These are phyloP conservation scores for Penicillium cosmopolitanum DNA, from an alignment of 495 filamentous ascomycete genomes.

Conservation along the genomic window DNA sequence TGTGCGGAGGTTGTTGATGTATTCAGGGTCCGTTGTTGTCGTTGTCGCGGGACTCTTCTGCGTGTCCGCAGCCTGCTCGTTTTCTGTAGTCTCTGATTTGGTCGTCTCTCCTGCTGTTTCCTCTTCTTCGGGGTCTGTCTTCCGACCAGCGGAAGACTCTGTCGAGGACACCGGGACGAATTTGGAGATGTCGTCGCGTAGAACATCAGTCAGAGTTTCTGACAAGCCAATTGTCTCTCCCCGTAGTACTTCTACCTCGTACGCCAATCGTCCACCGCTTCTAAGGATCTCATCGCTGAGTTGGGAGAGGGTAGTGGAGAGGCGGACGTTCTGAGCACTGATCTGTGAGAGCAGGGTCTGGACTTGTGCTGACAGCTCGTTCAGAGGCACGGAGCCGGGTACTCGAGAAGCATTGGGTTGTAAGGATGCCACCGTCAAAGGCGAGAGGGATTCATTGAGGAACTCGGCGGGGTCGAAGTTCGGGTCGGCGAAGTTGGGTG, in stretches of 20 bases:
- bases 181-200: conserved; percentile 68
- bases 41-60: background rate
- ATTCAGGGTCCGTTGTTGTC: conserved; percentile 59
- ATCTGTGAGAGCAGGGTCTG: conserved; percentile 84
- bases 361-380: conserved; percentile 78
- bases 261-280: conserved; percentile 81
- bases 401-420: conserved; percentile 46
- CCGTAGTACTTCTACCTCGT: conserved; percentile 91
- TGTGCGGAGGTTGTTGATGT: conserved; percentile 78
- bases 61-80: background rate
- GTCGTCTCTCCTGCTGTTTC: conserved; percentile 16
- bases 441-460: conserved; percentile 75
- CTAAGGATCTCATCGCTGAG: conserved; percentile 94
- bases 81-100: background rate
- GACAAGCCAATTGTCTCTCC: conserved; percentile 80
- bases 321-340: conserved; percentile 80
- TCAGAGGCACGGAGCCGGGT: conserved; percentile 62
- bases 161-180: conserved; percentile 60
- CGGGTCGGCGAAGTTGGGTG: conserved; percentile 66
- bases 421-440: conserved; percentile 45
- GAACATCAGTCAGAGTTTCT: conserved; percentile 71
- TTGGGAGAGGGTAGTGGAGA: conserved; percentile 81
- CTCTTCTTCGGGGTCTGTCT: conserved; percentile 19
- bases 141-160: conserved; percentile 3
- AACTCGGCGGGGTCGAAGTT: conserved; percentile 81